Evolutionary conservation across 768 basidiomycete genomes (phyloP), one percentile per base, ranked within the genome.

Genomic region (Mycena galericulata): DNA sequence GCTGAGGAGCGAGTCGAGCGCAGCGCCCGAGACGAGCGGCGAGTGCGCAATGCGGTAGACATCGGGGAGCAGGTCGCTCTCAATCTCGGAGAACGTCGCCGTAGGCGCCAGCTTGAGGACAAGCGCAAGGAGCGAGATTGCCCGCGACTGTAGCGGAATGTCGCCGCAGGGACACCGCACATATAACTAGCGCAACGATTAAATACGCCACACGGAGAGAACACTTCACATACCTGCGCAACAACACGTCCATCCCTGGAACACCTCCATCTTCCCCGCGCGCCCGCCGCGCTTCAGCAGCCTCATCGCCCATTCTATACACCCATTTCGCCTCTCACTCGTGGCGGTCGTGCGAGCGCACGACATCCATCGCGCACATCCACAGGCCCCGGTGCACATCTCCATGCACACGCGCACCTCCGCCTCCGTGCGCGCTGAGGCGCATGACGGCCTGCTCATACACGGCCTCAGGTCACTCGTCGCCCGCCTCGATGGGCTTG

Each of bases 331-430:
- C 87, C 46, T 93, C 92, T 94, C 94, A 96, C 73, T 96, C 94
- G 72, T 87, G 88, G 58, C 88, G 85, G 45, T 87, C 87, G 76
- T 91, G 92, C 1, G 79, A 76, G 70, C 78, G 85, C 38, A 94
- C 84, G 18, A 89, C 79, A 50, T 96, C 94, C 0, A 92, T 90
- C 1, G 96, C 95, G 71, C 90, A 91, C 56, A 95, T 87, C 90
- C 98, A 95, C 12, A 99, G 81, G 75, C 92, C 1, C 92, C 96
- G 47, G 97, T 86, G 54, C 89, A 89, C 34, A 92, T 90, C 73
- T 98, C 92, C 0, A 96, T 96, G 69, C 87, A 89, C 27, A 87
- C 85, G 40, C 96, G 88, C 24, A 99, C 95, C 70, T 98, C 97
- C 4, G 93, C 90, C 77, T 99, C 97, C 1, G 67, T 93, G 89